Conservation (phyloP, 768 basidiomycete species). For the Pisolithus albus region DNA sequence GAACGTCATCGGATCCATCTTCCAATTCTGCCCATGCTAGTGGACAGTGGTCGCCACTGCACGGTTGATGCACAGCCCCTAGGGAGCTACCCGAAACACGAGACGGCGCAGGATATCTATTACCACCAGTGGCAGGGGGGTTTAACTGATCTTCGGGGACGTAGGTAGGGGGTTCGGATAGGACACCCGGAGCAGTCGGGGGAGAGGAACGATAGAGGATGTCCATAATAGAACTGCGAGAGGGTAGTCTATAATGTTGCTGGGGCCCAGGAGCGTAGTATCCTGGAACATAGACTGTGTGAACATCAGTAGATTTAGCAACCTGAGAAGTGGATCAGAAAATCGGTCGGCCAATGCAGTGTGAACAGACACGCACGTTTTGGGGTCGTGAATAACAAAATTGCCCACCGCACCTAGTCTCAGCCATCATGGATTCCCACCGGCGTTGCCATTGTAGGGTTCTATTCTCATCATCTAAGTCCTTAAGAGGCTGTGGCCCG, state of each 20-base stretch:
- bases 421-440: constrained; percentile 6
- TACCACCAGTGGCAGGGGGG: background rate
- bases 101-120: background rate
- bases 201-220: constrained; percentile 22
- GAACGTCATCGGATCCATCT: constrained; percentile 3
- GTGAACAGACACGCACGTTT: constrained; percentile 3
- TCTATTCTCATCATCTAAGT: background rate
- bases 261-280: background rate
- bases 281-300: background rate
- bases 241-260: constrained; percentile 7
- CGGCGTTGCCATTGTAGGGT: constrained; percentile 1
- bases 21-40: too few species aligned
- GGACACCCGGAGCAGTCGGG: constrained; percentile 2
- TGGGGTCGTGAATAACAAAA: constrained; percentile 1
- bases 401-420: constrained; percentile 7
- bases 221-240: constrained; percentile 17
- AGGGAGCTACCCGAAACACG: too few species aligned
- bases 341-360: too few species aligned
- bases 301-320: background rate
- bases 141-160: background rate
- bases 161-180: constrained; percentile 18
- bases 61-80: too few species aligned
- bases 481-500: background rate
- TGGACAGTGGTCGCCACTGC: too few species aligned
- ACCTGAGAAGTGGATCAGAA: constrained; percentile 12